These are phyloP conservation scores for Capronia epimyces DNA, from an alignment of 2,329 filamentous ascomycete species.

Conservation along the genomic window DNA sequence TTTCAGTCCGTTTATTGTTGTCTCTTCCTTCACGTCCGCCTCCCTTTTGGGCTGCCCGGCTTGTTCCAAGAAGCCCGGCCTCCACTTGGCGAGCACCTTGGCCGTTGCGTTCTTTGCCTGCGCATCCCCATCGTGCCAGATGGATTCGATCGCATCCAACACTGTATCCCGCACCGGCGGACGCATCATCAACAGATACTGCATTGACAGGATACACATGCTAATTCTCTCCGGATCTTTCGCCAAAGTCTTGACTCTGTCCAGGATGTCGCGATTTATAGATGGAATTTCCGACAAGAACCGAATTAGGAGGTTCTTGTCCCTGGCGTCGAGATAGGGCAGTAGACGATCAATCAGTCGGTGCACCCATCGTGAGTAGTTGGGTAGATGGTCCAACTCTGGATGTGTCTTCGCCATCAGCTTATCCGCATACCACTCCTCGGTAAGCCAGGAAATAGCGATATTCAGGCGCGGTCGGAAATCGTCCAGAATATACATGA, in stretches of 20 bases:
- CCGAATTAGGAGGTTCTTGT: slow-evolving; percentile 74
- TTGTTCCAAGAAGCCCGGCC: slow-evolving; percentile 38
- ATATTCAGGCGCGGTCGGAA: slow-evolving; percentile 85
- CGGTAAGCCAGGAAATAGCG: slow-evolving; percentile 87
- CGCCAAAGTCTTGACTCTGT: slow-evolving; percentile 61
- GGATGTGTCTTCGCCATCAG: slow-evolving; percentile 44
- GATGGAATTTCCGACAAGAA: slow-evolving; percentile 89
- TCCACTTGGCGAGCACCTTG: slow-evolving; percentile 53
- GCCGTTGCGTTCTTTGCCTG: slow-evolving; percentile 45
- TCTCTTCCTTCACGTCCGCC: slow-evolving; percentile 6
- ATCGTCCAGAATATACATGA: slow-evolving; percentile 82
- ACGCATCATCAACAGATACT: slow-evolving; percentile 56
- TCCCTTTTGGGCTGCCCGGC: slow-evolving; percentile 17
- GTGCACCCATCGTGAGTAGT: slow-evolving; percentile 75
- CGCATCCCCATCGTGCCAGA: slow-evolving; percentile 51
- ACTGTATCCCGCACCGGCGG: slow-evolving; percentile 54
- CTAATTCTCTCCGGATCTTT: slow-evolving; percentile 59
- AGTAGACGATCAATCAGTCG: slow-evolving; percentile 83
- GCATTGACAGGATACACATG: slow-evolving; percentile 53
- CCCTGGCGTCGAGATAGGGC: slow-evolving; percentile 83
- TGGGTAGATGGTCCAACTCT: slow-evolving; percentile 33
- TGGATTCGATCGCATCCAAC: slow-evolving; percentile 53
- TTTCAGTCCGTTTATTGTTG: slow-evolving; percentile 12
- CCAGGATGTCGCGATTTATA: slow-evolving; percentile 65
- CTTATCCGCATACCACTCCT: slow-evolving; percentile 95